Conservation (phyloP, 495 filamentous ascomycete genomes). For the Lophiotrema nucula region DNA sequence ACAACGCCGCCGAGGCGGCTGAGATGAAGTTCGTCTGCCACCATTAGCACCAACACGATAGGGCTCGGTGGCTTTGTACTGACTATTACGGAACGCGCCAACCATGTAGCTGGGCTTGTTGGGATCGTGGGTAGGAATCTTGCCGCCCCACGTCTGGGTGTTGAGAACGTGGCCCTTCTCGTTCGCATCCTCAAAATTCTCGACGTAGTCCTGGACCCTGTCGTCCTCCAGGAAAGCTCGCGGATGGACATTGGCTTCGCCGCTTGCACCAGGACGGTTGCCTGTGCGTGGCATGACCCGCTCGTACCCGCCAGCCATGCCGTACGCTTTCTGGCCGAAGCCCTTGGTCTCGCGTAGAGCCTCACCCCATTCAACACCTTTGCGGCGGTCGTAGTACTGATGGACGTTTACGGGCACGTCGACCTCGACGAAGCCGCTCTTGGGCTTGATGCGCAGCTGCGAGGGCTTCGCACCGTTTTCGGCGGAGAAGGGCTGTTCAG, state of each 20-base stretch:
- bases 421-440: conserved; percentile 68
- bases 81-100: conserved; percentile 65
- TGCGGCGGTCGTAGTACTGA: conserved; percentile 61
- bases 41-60: conserved; percentile 17
- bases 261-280: conserved; percentile 9
- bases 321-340: conserved; percentile 59
- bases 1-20: conserved; percentile 66
- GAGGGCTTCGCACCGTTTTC: conserved; percentile 54
- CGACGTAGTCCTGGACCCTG: conserved; percentile 44
- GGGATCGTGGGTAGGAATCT: conserved; percentile 57
- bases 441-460: conserved; percentile 64
- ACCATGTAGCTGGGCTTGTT: conserved; percentile 69
- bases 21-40: conserved; percentile 64
- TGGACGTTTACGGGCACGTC: conserved; percentile 67
- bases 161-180: conserved; percentile 53
- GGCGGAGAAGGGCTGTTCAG: conserved; percentile 57
- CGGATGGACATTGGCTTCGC: background rate
- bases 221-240: conserved; percentile 39
- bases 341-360: conserved; percentile 60
- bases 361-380: conserved; percentile 65
- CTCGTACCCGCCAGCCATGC: conserved; percentile 56
- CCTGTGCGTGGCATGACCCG: background rate
- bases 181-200: conserved; percentile 50
- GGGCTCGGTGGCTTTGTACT: conserved; percentile 26
- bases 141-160: conserved; percentile 65